Conservation (phyloP, 1,284 basidiomycete species). For the Phellopilus nigrolimitatus region DNA sequence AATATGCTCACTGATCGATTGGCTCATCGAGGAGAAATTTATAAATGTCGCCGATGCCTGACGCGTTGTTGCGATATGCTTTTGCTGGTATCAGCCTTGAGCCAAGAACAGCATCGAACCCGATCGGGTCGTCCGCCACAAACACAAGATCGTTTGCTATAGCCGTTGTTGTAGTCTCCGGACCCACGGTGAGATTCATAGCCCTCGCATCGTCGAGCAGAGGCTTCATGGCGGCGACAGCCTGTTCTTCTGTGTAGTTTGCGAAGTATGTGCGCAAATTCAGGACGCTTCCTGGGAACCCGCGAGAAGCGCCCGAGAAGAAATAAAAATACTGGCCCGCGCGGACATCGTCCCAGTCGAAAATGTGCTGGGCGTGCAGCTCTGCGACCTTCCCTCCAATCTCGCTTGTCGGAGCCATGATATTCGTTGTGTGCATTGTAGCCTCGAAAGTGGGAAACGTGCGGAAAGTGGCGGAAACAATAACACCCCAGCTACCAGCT, state of each 20-base stretch:
- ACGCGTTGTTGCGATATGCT: constrained; percentile 20
- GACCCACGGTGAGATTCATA: constrained; percentile 4
- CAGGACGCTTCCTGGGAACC: not conserved
- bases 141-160: constrained; percentile 24
- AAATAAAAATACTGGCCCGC: constrained; percentile 32
- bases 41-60: constrained; percentile 16
- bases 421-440: constrained; percentile 21
- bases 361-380: constrained; percentile 27
- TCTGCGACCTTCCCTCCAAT: not conserved
- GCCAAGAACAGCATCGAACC: constrained; percentile 22
- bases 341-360: constrained; percentile 29
- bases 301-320: not conserved
- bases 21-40: constrained; percentile 12
- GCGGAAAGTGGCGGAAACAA: constrained; percentile 30
- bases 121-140: constrained; percentile 22
- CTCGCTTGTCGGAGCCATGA: constrained; percentile 12
- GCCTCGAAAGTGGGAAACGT: constrained; percentile 31
- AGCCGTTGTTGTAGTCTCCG: not conserved
- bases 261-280: constrained; percentile 21
- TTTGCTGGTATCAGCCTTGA: constrained; percentile 25
- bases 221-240: constrained; percentile 26
- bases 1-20: constrained; percentile 2
- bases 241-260: constrained; percentile 18
- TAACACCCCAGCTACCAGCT: constrained; percentile 33
- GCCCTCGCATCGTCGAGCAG: constrained; percentile 25